These are phyloP conservation scores for Colletotrichum paranaense DNA, from an alignment of 2,329 filamentous ascomycete species.

Conservation along the genomic window DNA sequence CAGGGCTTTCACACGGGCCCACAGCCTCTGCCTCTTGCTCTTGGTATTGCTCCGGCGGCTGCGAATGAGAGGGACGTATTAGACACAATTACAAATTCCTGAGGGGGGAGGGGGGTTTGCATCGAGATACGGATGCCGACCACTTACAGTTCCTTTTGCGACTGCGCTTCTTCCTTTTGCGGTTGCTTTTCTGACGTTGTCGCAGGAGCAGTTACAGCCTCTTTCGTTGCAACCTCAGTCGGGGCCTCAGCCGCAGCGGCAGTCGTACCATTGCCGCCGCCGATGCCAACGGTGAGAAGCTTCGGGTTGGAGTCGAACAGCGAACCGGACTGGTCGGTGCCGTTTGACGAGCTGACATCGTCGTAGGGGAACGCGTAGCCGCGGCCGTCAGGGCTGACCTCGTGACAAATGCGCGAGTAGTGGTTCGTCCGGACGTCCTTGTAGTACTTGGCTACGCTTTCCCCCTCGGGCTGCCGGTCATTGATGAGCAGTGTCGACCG, in stretches of 20 bases:
- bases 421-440: slow-evolving; percentile 69
- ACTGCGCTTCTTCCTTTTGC: background rate
- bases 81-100: background rate
- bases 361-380: slow-evolving; percentile 81
- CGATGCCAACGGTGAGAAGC: slow-evolving; percentile 67
- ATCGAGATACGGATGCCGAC: background rate
- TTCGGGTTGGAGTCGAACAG: slow-evolving; percentile 67
- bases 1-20: background rate
- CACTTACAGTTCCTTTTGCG: slow-evolving; percentile 1
- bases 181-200: background rate
- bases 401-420: slow-evolving; percentile 74
- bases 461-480: slow-evolving; percentile 63
- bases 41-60: background rate
- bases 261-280: slow-evolving; percentile 52
- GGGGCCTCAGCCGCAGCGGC: background rate
- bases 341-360: slow-evolving; percentile 69
- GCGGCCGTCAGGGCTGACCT: slow-evolving; percentile 65
- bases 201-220: background rate
- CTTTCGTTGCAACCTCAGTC: background rate
- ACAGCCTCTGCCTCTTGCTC: background rate
- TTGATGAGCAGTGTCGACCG: slow-evolving; percentile 73
- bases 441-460: slow-evolving; percentile 64
- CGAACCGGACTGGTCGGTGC: slow-evolving; percentile 70
- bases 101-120: background rate
- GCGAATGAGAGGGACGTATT: background rate